phyloP scores from a whole-genome alignment of 768 basidiomycete genomes.

The Infundibulicybe gibba region DNA sequence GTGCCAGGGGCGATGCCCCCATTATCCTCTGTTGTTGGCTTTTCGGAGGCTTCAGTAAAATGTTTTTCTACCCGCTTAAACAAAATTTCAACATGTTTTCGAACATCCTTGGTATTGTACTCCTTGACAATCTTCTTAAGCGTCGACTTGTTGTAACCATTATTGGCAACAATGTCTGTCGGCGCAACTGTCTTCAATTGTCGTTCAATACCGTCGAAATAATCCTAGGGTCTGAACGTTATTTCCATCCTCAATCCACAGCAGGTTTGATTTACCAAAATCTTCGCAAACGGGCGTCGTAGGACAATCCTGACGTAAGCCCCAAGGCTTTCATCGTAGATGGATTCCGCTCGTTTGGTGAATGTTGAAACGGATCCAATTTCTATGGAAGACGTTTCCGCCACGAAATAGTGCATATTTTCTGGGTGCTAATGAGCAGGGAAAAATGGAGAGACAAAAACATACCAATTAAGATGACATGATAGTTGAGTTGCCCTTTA shows the following conservation, averaged over 20 bases:
- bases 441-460: constrained; percentile 4
- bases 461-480: constrained; percentile 92
- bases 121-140: constrained; percentile 88
- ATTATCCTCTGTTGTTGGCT: constrained; percentile 52
- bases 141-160: constrained; percentile 68
- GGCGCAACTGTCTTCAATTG: constrained; percentile 77
- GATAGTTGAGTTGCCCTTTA: constrained; percentile 95
- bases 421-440: constrained; percentile 42
- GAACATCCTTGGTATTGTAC: constrained; percentile 82
- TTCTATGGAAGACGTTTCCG: constrained; percentile 73
- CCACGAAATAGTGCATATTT: constrained; percentile 94
- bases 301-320: constrained; percentile 88
- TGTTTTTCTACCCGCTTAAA: constrained; percentile 95
- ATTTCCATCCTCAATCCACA: neutral
- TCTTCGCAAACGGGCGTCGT: constrained; percentile 79
- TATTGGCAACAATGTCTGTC: constrained; percentile 70
- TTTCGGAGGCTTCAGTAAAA: constrained; percentile 80
- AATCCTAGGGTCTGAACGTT: constrained; percentile 57
- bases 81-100: constrained; percentile 82
- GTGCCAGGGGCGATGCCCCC: constrained; percentile 53
- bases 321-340: constrained; percentile 86
- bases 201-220: constrained; percentile 91
- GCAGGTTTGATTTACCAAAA: constrained; percentile 37
- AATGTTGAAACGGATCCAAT: constrained; percentile 60
- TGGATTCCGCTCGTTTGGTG: constrained; percentile 67